These are phyloP conservation scores for Ogataea chonburiensis DNA, from an alignment of 805 yeast species.

Conservation along the genomic window DNA sequence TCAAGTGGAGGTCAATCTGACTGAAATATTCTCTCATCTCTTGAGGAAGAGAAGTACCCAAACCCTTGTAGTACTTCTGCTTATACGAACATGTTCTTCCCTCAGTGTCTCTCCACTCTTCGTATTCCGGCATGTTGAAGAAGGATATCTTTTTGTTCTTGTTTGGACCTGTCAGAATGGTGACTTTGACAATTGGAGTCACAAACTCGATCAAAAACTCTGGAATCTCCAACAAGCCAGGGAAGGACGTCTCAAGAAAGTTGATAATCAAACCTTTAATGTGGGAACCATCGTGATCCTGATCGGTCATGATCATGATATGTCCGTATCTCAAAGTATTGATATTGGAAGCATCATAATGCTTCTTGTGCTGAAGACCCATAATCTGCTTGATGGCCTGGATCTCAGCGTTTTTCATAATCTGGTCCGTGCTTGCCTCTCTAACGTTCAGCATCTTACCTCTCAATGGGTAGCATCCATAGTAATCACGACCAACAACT, in stretches of 20 bases:
- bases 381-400: constrained; percentile 93
- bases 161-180: constrained; percentile 60
- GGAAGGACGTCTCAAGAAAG: constrained; percentile 89
- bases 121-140: constrained; percentile 95
- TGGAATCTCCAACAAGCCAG: constrained; percentile 86
- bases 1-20: constrained; percentile 80
- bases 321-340: constrained; percentile 88
- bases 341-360: constrained; percentile 59
- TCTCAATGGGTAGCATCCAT: constrained; percentile 92
- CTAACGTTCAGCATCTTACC: constrained; percentile 95
- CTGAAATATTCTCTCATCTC: constrained; percentile 90
- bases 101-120: constrained; percentile 84
- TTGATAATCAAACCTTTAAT: constrained; percentile 94
- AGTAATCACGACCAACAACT: constrained; percentile 91
- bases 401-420: constrained; percentile 88
- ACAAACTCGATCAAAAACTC: constrained; percentile 92
- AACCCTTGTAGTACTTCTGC: constrained; percentile 95
- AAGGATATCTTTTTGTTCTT: constrained; percentile 62
- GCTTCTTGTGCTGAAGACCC: constrained; percentile 91
- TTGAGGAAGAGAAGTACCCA: constrained; percentile 85
- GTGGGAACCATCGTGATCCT: constrained; percentile 98
- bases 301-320: constrained; percentile 99
- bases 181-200: constrained; percentile 94
- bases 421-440: constrained; percentile 96
- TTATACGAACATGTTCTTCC: constrained; percentile 77